Conservation (phyloP, 495 filamentous ascomycete genomes). For the Hypoxylon lenormandii region DNA sequence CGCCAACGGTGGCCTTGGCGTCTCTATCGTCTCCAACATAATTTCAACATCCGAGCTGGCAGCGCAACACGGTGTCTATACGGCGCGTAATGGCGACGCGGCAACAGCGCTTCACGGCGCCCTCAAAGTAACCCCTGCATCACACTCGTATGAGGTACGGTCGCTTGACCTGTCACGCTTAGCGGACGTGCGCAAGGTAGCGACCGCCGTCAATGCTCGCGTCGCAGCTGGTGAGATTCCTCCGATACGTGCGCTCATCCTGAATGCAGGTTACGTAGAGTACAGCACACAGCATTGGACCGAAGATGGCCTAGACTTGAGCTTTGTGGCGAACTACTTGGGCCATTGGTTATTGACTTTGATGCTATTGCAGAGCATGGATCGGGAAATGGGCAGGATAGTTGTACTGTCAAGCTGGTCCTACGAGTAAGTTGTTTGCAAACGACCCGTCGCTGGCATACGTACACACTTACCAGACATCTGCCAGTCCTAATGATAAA, state of each 20-base stretch:
- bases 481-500: constrained; percentile 32
- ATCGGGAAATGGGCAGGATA: constrained; percentile 51
- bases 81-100: constrained; percentile 45
- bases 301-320: constrained; percentile 50
- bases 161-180: constrained; percentile 37
- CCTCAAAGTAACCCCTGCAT: constrained; percentile 33
- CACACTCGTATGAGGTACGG: constrained; percentile 24
- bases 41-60: constrained; percentile 53
- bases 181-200: constrained; percentile 22
- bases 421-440: constrained; percentile 46
- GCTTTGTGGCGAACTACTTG: constrained; percentile 58
- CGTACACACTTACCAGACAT: neutral
- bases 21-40: constrained; percentile 60
- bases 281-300: constrained; percentile 48
- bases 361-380: constrained; percentile 55
- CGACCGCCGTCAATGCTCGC: constrained; percentile 29
- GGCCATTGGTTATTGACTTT: constrained; percentile 56
- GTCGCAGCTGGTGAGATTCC: constrained; percentile 52
- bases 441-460: neutral
- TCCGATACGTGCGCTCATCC: constrained; percentile 57
- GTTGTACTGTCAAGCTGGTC: constrained; percentile 52
- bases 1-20: constrained; percentile 55
- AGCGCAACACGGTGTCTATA: constrained; percentile 53
- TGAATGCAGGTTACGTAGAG: constrained; percentile 56
- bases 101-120: constrained; percentile 41